Conservation (phyloP, 768 basidiomycete genomes). For the Amanita rubescens region DNA sequence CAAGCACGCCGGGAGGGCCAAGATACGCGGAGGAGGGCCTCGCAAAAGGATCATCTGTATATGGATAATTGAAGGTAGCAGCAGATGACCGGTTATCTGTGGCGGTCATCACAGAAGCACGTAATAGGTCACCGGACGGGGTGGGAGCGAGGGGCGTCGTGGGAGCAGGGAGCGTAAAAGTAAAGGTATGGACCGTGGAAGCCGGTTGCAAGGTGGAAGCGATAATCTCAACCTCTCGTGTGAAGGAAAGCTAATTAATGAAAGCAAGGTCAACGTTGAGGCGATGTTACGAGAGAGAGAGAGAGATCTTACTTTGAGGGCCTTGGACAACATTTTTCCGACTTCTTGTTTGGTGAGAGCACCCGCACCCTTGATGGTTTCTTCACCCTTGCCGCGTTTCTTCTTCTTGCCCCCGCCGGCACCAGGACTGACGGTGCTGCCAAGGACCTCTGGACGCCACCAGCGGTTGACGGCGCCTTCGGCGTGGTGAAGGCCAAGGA, state of each 20-base stretch:
- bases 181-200: conserved; percentile 87
- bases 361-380: conserved; percentile 67
- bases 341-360: conserved; percentile 82
- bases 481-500: conserved; percentile 72
- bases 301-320: conserved; percentile 54
- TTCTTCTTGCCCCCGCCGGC: conserved; percentile 76
- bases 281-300: background rate
- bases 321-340: conserved; percentile 85
- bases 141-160: conserved; percentile 71
- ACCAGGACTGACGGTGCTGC: conserved; percentile 80
- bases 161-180: conserved; percentile 76
- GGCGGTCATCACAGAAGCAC: conserved; percentile 64
- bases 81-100: conserved; percentile 60
- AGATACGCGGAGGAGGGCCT: conserved; percentile 77
- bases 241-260: conserved; percentile 73
- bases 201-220: conserved; percentile 93
- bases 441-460: conserved; percentile 90
- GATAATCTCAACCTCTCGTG: conserved; percentile 89
- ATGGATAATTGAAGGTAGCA: conserved; percentile 67
- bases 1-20: conserved; percentile 64
- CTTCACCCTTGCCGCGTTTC: conserved; percentile 56
- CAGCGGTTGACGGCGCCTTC: conserved; percentile 83
- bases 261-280: background rate
- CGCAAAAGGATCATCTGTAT: conserved; percentile 69
- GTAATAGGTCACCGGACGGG: conserved; percentile 62